Evolutionary conservation across 805 yeast species (phyloP), one percentile per base, ranked within the genome.

Genomic region (Tetrapisispora nanseiensis): DNA sequence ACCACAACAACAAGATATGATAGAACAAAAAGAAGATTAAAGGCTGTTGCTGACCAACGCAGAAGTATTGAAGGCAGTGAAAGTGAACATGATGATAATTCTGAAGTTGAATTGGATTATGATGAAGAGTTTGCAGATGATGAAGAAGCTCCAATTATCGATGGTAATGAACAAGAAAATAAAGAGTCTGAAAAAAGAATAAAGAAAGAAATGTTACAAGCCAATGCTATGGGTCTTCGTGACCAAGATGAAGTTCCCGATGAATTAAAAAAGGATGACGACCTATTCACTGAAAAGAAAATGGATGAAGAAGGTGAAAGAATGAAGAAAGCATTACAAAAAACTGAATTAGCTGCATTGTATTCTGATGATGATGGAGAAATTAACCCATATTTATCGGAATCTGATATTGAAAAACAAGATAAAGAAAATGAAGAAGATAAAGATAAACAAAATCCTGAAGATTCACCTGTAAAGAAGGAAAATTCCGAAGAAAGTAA

Each of bases 71-170:
- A 55, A 34, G 69, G 55, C 30, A 68, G 59, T 28, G 69, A 70
- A 44, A 37, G 41, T 33, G 45, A 42, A 22, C 63, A 63, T 45
- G 75, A 77, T 46, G 86, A 78, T 50, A 80, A 86, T 10, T 95
- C 86, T 44, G 86, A 84, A 49, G 97, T 89, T 50, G 97, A 87
- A 56, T 67, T 92, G 55, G 98, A 90, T 65, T 90, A 72, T 56
- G 97, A 92, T 52, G 97, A 92, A 61, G 97, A 89, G 61, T 92
- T 92, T 64, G 97, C 92, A 22, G 98, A 92, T 62, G 98, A 92
- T 61, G 98, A 92, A 66, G 98, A 90, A 61, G 97, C 97, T 1
- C 98, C 98, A 23, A 84, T 92, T 45, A 78, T 90, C 71, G 97
- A 90, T 56, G 96, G 96, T 37, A 72, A 89, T 47, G 97, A 90